Evolutionary conservation across 2,329 filamentous ascomycete genomes (phyloP).

Genomic region (Lachnellula hyalina): DNA sequence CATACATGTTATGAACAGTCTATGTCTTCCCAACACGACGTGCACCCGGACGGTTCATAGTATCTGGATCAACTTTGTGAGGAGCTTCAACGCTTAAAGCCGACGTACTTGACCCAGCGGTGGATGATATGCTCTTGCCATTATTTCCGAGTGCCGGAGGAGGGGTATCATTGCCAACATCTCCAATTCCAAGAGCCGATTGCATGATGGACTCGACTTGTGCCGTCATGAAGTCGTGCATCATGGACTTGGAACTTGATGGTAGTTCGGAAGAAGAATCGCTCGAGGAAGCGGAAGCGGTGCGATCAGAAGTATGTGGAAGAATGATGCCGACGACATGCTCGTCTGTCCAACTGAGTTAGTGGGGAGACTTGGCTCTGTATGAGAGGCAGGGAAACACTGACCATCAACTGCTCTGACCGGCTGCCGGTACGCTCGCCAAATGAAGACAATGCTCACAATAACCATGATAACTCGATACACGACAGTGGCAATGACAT

Average conservation of each 20-base stretch:
- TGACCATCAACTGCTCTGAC: background rate
- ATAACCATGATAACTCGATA: conserved; percentile 9
- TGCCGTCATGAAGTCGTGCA: background rate
- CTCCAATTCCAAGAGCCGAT: background rate
- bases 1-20: too few relatives aligned
- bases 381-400: background rate
- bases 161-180: background rate
- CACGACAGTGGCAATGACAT: conserved; percentile 5
- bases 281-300: background rate
- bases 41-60: too few relatives aligned
- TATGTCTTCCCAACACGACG: too few relatives aligned
- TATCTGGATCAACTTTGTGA: too few relatives aligned
- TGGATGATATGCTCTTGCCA: background rate
- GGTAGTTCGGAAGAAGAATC: background rate
- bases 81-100: too few relatives aligned
- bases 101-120: background rate
- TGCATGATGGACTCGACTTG: background rate
- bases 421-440: conserved; percentile 1
- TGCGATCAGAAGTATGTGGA: background rate
- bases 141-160: background rate
- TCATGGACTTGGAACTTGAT: background rate
- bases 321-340: background rate
- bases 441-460: conserved; percentile 6
- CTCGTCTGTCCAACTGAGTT: background rate
- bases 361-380: background rate